Percentiles rank a stretch among this genome's conserved stretches.
phyloP scores from a whole-genome alignment of 179 eudicot species.

The Monotropa hypopitys region DNA sequence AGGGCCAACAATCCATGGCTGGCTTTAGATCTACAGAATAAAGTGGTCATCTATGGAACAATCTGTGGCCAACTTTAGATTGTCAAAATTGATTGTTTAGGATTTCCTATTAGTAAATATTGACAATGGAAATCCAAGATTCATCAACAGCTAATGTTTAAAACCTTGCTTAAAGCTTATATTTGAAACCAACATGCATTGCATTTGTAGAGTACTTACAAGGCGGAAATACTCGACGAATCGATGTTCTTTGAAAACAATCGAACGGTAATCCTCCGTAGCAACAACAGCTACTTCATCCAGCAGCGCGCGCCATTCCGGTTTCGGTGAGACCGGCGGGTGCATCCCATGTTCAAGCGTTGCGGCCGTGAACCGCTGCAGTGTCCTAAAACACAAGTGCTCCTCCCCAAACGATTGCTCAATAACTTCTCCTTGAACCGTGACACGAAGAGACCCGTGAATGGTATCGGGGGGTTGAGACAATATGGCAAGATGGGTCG shows the following conservation, averaged over 20 bases:
- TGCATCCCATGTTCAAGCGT: constrained; percentile 95
- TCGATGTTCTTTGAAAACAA: constrained; percentile 81
- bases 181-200: neutral
- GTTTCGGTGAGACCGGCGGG: constrained; percentile 77
- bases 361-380: constrained; percentile 82
- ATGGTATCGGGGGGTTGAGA: constrained; percentile 91
- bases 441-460: constrained; percentile 82
- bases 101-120: neutral
- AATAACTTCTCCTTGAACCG: constrained; percentile 91
- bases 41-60: too few species aligned
- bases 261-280: constrained; percentile 72
- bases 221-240: constrained; percentile 92
- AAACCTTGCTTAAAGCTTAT: neutral
- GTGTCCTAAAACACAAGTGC: constrained; percentile 82
- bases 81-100: neutral
- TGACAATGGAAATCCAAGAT: neutral
- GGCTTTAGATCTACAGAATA: too few species aligned
- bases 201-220: constrained; percentile 34
- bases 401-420: constrained; percentile 95
- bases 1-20: too few species aligned
- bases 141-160: neutral
- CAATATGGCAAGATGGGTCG: constrained; percentile 89
- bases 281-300: constrained; percentile 69
- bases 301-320: constrained; percentile 87
- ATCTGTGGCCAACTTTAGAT: too few species aligned